phyloP scores from a whole-genome alignment of 352 stramenopile species.

The Lagenidium giganteum region DNA sequence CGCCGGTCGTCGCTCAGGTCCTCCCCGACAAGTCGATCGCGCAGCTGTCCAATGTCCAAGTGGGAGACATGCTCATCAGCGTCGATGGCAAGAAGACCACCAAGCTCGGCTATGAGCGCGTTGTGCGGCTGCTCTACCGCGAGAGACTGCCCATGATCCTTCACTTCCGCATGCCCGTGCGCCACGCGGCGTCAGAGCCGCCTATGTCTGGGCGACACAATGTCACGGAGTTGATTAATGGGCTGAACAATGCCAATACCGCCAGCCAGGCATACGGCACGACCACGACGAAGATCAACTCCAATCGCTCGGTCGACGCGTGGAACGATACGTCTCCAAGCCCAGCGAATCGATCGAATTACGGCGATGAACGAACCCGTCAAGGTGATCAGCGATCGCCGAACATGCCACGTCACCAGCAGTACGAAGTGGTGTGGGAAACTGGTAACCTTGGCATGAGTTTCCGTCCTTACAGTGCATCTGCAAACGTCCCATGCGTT shows the following conservation, averaged over 20 bases:
- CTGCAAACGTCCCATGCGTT: conserved; percentile 66
- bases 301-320: too few relatives aligned
- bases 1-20: conserved; percentile 63
- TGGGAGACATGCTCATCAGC: conserved; percentile 72
- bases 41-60: conserved; percentile 55
- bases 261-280: conserved; percentile 1
- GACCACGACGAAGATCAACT: too few relatives aligned
- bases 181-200: too few relatives aligned
- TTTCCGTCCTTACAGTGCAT: conserved; percentile 59
- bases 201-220: too few relatives aligned
- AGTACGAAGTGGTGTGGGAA: conserved; percentile 75
- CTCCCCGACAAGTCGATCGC: conserved; percentile 68
- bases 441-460: conserved; percentile 63
- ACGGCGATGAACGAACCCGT: too few relatives aligned
- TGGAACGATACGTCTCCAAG: too few relatives aligned
- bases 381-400: too few relatives aligned
- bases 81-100: conserved; percentile 75
- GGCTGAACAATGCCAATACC: too few relatives aligned
- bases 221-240: too few relatives aligned
- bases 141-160: conserved; percentile 66
- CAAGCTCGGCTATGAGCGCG: conserved; percentile 72
- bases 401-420: conserved; percentile 29
- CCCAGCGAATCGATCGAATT: too few relatives aligned
- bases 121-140: conserved; percentile 80
- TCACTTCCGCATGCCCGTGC: conserved; percentile 71